phyloP scores from a whole-genome alignment of 108 stramenopile genomes.

The Mediolabrus comicus region DNA sequence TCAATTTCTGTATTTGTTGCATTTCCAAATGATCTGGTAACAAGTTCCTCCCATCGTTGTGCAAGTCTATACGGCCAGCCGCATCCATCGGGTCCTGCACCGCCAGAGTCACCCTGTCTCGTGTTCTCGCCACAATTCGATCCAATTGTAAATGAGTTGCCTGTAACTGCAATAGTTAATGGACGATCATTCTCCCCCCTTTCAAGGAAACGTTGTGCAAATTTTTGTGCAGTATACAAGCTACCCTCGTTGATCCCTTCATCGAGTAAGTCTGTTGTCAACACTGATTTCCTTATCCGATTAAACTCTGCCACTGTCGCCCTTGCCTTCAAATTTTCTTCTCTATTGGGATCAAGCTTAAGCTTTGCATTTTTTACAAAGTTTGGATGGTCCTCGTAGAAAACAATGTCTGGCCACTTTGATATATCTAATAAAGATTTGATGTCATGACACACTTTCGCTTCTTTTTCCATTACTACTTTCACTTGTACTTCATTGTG shows the following conservation, averaged over 20 bases:
- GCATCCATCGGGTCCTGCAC: neutral
- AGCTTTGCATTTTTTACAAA: neutral
- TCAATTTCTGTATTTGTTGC: constrained; percentile 1
- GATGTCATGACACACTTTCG: neutral
- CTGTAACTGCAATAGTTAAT: constrained; percentile 7
- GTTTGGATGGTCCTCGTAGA: neutral
- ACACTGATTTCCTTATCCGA: constrained; percentile 6
- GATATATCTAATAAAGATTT: constrained; percentile 1
- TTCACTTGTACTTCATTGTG: too few species aligned
- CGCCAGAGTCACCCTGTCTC: neutral
- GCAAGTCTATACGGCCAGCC: constrained; percentile 10
- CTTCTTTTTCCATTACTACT: too few species aligned
- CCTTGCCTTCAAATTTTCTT: constrained; percentile 8
- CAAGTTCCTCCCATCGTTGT: constrained; percentile 5
- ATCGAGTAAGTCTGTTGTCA: constrained; percentile 16
- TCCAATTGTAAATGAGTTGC: constrained; percentile 20
- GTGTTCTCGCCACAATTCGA: constrained; percentile 15
- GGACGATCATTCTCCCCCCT: neutral
- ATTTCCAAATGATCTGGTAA: neutral
- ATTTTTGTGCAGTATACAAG: neutral
- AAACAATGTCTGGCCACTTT: neutral
- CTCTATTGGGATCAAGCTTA: neutral
- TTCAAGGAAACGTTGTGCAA: neutral
- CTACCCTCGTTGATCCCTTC: constrained; percentile 5
- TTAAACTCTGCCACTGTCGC: constrained; percentile 19